A percentile compares a stretch with the other conserved stretches of the same genome.
phyloP scores from a whole-genome alignment of 768 basidiomycete genomes.

The Tulasnella sp. region DNA sequence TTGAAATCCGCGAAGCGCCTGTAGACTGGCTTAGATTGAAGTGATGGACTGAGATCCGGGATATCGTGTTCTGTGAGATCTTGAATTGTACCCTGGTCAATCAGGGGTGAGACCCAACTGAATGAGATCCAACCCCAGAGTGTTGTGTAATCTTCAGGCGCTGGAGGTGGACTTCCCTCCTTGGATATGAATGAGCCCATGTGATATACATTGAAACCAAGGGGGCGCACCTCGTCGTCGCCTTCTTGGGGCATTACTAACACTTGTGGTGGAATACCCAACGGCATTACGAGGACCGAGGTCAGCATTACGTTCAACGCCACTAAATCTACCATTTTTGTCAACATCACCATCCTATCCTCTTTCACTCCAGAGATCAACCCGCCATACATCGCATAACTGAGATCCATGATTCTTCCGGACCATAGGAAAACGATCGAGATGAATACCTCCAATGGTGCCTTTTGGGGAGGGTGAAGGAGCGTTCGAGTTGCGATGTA shows the following conservation, averaged over 20 bases:
- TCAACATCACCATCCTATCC: slow-evolving; percentile 26
- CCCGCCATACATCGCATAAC: slow-evolving; percentile 42
- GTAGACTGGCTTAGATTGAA: slow-evolving; percentile 55
- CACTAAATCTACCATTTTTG: slow-evolving; percentile 32
- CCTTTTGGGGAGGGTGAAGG: slow-evolving; percentile 39
- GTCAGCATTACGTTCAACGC: slow-evolving; percentile 33
- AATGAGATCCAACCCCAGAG: slow-evolving; percentile 31
- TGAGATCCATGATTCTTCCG: slow-evolving; percentile 37
- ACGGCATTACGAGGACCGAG: slow-evolving; percentile 47
- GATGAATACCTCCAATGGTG: slow-evolving; percentile 48
- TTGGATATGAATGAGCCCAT: no score
- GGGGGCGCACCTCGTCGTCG: no score
- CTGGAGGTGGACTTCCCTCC: slow-evolving; percentile 43
- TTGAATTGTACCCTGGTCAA: slow-evolving; percentile 31
- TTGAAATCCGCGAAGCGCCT: slow-evolving; percentile 30
- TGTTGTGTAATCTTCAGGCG: slow-evolving; percentile 64
- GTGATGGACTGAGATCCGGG: slow-evolving; percentile 54
- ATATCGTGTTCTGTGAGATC: slow-evolving; percentile 61
- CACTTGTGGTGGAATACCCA: slow-evolving; percentile 45
- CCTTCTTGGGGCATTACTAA: no score
- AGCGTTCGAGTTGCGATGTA: slow-evolving; percentile 49
- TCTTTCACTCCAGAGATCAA: slow-evolving; percentile 32
- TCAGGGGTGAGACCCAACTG: slow-evolving; percentile 1
- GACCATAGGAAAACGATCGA: slow-evolving; percentile 41
- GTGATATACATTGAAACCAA: no score